Base-by-base conservation (phyloP, 495 filamentous ascomycete species). In the Penicillium bovifimosum region DNA sequence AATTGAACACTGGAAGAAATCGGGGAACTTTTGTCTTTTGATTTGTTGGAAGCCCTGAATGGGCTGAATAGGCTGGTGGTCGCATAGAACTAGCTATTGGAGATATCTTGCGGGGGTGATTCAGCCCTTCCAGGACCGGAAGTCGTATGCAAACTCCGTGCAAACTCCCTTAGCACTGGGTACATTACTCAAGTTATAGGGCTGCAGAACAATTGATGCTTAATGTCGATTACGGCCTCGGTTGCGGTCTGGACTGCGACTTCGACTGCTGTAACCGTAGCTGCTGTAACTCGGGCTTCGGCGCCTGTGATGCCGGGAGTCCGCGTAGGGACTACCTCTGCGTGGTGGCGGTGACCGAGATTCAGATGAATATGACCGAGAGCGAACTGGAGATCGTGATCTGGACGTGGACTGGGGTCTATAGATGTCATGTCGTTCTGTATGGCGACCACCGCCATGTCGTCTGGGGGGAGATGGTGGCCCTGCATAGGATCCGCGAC, bases 221-320 rank as follows among this genome's bases (percentile, higher is more conserved):
- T 60, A 62, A 29, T 68, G 52, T 42, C 69, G 58, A 59, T 65
- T 65, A 18, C 65, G 70, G 34, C 62, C 66, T 46, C 69, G 72
- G 52, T 53, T 71, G 53, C 67, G 58, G 38, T 67, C 72, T 35
- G 62, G 62, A 52, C 75, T 80, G 32, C 72, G 67, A 53, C 75
- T 78, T 24, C 73, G 70, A 54, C 73, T 77, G 50, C 73, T 76
- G 59, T 70, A 71, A 52, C 69, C 73, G 57, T 77, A 79, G 60
- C 74, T 79, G 46, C 73, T 75, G 61, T 80, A 80, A 52, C 77
- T 80, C 16, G 77, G 76, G 59, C 76, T 80, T 48, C 77, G 69
- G 20, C 77, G 77, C 34, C 74, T 66, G 35, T 68, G 67, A 20
- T 65, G 64, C 18, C 67, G 63, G 9, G 64, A 52, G 36, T 70